Evolutionary conservation across 176 grass and related monocot species (phyloP).

Genomic region (Triticum dicoccoides): DNA sequence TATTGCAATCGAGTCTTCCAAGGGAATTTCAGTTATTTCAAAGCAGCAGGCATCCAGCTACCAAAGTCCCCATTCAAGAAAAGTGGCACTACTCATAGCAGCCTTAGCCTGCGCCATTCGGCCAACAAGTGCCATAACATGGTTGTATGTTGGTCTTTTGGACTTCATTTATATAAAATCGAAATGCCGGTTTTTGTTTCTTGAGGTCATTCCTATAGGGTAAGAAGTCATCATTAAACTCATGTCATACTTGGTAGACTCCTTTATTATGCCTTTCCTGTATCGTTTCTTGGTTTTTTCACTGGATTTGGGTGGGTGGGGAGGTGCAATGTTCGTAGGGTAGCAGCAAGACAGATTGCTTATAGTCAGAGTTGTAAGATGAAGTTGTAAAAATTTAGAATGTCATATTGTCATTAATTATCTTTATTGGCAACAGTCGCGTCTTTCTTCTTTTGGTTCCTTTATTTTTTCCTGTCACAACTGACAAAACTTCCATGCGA

Average conservation of each 20-base stretch:
- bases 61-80: slow-evolving; percentile 58
- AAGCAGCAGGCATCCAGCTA: background rate
- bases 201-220: slow-evolving; percentile 76
- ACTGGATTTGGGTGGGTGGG: background rate
- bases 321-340: background rate
- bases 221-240: slow-evolving; percentile 42
- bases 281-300: too few relatives aligned
- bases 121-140: slow-evolving; percentile 90
- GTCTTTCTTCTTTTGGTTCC: background rate
- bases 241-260: background rate
- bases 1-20: slow-evolving; percentile 42
- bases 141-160: slow-evolving; percentile 79
- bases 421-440: background rate
- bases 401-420: background rate
- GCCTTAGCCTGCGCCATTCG: slow-evolving; percentile 84
- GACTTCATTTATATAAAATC: slow-evolving; percentile 72
- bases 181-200: slow-evolving; percentile 51
- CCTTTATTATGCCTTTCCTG: too few relatives aligned
- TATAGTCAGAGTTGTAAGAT: slow-evolving; percentile 2
- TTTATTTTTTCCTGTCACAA: background rate
- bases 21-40: slow-evolving; percentile 35
- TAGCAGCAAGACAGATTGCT: background rate
- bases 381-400: background rate
- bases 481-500: background rate
- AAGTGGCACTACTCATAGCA: slow-evolving; percentile 67